Evolutionary conservation across 2,329 filamentous ascomycete species (phyloP).

Genomic region (Xylariales sp.): DNA sequence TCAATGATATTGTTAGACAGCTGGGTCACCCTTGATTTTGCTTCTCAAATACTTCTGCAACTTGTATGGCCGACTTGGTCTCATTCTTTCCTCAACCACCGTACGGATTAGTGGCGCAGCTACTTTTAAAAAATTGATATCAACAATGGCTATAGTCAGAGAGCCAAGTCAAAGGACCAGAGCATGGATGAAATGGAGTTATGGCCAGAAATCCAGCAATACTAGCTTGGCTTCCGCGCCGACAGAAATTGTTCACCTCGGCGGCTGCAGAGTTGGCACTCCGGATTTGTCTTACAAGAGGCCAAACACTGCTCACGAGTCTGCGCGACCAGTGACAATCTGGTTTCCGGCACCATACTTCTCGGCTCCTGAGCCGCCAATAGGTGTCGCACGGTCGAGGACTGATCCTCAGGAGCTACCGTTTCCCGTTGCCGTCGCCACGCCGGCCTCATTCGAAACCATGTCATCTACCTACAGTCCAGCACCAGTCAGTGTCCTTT

Average conservation of each 20-base stretch:
- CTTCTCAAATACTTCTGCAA: too few species aligned
- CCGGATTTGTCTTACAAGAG: slow-evolving; percentile 3
- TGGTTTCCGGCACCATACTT: slow-evolving; percentile 2
- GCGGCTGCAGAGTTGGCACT: slow-evolving; percentile 8
- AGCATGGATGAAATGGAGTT: slow-evolving; percentile 11
- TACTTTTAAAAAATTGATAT: not conserved
- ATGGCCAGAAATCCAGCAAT: slow-evolving; percentile 1
- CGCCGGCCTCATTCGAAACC: not conserved
- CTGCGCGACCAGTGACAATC: not conserved
- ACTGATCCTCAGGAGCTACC: slow-evolving; percentile 3
- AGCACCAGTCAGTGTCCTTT: slow-evolving; percentile 3
- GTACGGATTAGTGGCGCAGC: too few species aligned
- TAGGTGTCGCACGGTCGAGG: not conserved
- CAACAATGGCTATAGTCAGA: slow-evolving; percentile 8
- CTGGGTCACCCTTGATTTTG: too few species aligned
- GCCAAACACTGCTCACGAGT: not conserved
- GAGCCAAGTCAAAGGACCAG: slow-evolving; percentile 11
- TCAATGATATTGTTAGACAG: too few species aligned
- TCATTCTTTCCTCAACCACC: too few species aligned
- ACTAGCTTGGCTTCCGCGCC: slow-evolving; percentile 1
- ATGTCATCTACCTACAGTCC: not conserved
- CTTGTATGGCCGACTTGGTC: too few species aligned
- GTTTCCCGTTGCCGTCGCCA: not conserved
- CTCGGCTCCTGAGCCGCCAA: slow-evolving; percentile 3
- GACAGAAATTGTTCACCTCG: slow-evolving; percentile 10